Conservation (phyloP, 2,329 filamentous ascomycete species). For the Colletotrichum coccodes region DNA sequence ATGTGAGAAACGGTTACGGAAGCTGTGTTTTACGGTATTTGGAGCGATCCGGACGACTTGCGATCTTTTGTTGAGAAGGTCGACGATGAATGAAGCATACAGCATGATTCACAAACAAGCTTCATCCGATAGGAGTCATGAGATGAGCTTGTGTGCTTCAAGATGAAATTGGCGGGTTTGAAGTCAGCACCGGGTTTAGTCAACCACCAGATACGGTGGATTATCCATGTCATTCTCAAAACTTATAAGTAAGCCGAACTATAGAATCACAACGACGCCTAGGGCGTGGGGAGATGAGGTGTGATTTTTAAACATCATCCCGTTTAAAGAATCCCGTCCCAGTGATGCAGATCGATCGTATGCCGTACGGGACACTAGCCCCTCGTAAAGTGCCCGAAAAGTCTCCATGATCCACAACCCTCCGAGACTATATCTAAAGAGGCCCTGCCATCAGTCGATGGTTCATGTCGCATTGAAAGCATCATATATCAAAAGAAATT, state of each 20-base stretch:
- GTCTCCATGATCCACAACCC: neutral
- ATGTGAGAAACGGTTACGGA: too few relatives aligned
- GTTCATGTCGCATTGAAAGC: too few relatives aligned
- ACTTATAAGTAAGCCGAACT: too few relatives aligned
- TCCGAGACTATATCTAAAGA: neutral
- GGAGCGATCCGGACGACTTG: too few relatives aligned
- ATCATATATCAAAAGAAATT: neutral
- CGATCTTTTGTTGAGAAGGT: neutral
- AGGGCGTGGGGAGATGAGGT: too few relatives aligned
- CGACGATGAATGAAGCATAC: neutral
- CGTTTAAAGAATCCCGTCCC: too few relatives aligned
- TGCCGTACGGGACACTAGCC: neutral
- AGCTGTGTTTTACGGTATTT: neutral
- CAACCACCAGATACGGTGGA: neutral
- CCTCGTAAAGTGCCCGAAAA: conserved; percentile 11
- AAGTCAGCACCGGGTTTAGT: neutral
- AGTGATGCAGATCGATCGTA: neutral
- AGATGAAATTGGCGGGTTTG: neutral
- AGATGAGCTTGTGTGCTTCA: neutral
- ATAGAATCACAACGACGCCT: too few relatives aligned
- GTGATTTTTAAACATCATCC: too few relatives aligned
- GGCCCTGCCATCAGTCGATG: neutral
- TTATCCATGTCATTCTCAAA: neutral
- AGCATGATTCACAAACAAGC: too few relatives aligned
- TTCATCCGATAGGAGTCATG: too few relatives aligned